Conservation (phyloP, 2,329 filamentous ascomycete genomes). For the Paracoccidioides brasiliensis region DNA sequence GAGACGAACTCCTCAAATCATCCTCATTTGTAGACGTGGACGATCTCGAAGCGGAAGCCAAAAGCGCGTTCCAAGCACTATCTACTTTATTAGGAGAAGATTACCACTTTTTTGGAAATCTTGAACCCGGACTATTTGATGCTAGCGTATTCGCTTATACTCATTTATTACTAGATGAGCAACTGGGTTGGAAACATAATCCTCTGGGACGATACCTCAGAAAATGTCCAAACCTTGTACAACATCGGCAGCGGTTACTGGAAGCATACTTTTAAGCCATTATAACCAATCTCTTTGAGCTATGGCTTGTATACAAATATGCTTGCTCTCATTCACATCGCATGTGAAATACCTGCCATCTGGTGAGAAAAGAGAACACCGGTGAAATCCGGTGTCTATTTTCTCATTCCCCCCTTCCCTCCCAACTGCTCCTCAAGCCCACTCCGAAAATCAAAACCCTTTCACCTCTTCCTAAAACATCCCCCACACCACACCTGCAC, state of each 20-base stretch:
- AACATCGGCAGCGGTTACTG: constrained; percentile 49
- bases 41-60: constrained; percentile 47
- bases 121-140: constrained; percentile 62
- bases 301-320: not conserved
- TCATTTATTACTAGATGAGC: constrained; percentile 58
- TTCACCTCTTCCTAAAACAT: constrained; percentile 28
- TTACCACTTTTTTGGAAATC: constrained; percentile 47
- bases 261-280: constrained; percentile 34
- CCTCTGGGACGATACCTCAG: constrained; percentile 45
- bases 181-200: constrained; percentile 51
- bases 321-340: not conserved
- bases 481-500: constrained; percentile 43
- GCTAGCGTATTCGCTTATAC: constrained; percentile 84
- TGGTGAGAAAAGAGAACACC: not conserved
- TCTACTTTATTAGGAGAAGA: constrained; percentile 45
- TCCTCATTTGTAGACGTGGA: constrained; percentile 40
- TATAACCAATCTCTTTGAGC: not conserved
- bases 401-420: not conserved
- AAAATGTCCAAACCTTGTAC: constrained; percentile 48
- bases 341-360: not conserved
- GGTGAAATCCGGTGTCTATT: not conserved
- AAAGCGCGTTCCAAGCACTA: constrained; percentile 50
- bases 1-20: constrained; percentile 58
- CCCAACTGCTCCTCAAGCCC: not conserved
- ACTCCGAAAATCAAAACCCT: constrained; percentile 1